Evolutionary conservation across 306 rosid species (phyloP), one percentile per base, ranked within the genome.

Genomic region (Hippophae rhamnoides): DNA sequence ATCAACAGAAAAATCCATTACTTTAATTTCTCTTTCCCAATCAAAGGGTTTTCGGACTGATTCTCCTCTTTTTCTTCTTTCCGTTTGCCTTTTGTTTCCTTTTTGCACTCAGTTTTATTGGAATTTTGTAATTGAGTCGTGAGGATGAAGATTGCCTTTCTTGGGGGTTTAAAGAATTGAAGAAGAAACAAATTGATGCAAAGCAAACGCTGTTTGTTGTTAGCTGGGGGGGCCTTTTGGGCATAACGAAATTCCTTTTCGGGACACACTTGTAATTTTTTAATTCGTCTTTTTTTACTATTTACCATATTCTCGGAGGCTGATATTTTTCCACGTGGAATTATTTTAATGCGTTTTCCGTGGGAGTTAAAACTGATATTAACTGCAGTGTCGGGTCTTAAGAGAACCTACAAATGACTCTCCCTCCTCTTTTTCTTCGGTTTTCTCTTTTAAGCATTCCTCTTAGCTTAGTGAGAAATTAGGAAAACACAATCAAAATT

Each of bases 1-100:
- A 73, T 38, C 63, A 70, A 49, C 78, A 76, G 70, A 61, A 65
- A 64, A 54, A 47, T 61, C 81, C 88, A 77, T 84, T 5, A 51
- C 68, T 61, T 47, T 56, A 73, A 69, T 41, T 72, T 25, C n/a
- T 1, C 6, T 59, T 59, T 49, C 5, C 53, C 64, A 75, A 77
- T 66, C 70, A 76, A 74, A 64, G 64, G 50, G 45, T 47, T 47
- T 75, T 72, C 69, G 66, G 86, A 77, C 59, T 75, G 70, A 63
- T 74, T 63, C 67, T 38, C 75, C 38, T 6, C 31, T 18, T 5
- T 61, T 41, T 13, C 18, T 64, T 59, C 58, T 58, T 77, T 57
- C 44, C 52, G 72, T 54, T 47, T 56, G 55, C 11, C 55, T 9
- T 31, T 5, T 13, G 58, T 7, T 23, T 2, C 8, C 58, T 41